Conservation (phyloP, 2,329 filamentous ascomycete species). For the Arthroderma sp. region DNA sequence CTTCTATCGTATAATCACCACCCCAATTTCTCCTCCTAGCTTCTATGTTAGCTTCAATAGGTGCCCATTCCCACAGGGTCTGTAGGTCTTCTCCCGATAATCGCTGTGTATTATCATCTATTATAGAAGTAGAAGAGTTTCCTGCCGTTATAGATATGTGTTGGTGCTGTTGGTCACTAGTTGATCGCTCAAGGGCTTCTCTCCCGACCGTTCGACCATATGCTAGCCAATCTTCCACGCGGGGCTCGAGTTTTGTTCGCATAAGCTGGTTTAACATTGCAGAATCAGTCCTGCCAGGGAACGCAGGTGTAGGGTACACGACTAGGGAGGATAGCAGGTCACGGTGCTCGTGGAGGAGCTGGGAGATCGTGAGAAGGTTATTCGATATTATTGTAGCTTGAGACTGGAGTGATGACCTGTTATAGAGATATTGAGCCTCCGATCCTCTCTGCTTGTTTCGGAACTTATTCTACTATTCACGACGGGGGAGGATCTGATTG, state of each 20-base stretch:
- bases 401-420: conserved; percentile 58
- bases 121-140: not conserved
- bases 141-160: not conserved
- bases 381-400: conserved; percentile 58
- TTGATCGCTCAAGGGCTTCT: conserved; percentile 13
- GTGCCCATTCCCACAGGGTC: conserved; percentile 49
- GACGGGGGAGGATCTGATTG: not conserved
- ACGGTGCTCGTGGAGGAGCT: conserved; percentile 52
- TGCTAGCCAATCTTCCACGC: conserved; percentile 61
- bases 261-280: conserved; percentile 55
- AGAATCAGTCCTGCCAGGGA: conserved; percentile 53
- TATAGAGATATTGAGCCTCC: not conserved
- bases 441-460: not conserved
- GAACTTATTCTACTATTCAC: not conserved
- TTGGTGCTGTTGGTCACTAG: not conserved
- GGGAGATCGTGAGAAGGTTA: conserved; percentile 56
- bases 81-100: conserved; percentile 41
- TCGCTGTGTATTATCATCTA: not conserved
- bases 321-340: conserved; percentile 58
- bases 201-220: conserved; percentile 42
- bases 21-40: conserved; percentile 40
- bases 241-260: conserved; percentile 71
- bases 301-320: conserved; percentile 64
- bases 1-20: conserved; percentile 61
- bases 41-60: conserved; percentile 37